phyloP scores from a whole-genome alignment of 192 early-diverging fungal species.

The Entomortierella lignicola region DNA sequence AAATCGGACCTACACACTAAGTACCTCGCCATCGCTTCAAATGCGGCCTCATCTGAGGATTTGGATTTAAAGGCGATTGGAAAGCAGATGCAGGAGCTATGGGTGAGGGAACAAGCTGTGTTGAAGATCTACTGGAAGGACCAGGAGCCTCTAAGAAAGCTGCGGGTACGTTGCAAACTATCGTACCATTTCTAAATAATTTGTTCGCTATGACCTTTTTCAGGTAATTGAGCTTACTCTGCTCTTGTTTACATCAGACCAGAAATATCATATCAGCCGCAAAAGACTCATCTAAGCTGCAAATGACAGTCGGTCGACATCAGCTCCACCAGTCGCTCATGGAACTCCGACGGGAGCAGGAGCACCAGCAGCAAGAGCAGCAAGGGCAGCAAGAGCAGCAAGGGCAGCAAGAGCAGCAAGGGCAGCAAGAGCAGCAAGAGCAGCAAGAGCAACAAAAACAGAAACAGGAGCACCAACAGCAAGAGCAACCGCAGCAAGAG shows the following conservation, averaged over 20 bases:
- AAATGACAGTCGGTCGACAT: slow-evolving; percentile 17
- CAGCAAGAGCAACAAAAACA: not conserved
- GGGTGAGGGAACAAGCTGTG: slow-evolving; percentile 15
- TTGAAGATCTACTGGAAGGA: slow-evolving; percentile 32
- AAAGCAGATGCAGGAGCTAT: slow-evolving; percentile 21
- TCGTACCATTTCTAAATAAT: slow-evolving; percentile 11
- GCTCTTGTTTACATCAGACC: slow-evolving; percentile 9
- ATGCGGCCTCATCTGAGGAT: slow-evolving; percentile 19
- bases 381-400: not conserved
- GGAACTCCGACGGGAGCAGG: slow-evolving; percentile 16
- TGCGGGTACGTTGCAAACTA: slow-evolving; percentile 15
- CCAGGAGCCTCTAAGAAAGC: slow-evolving; percentile 30
- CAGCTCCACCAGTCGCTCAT: slow-evolving; percentile 28
- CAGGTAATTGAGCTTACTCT: not conserved
- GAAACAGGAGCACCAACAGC: slow-evolving; percentile 13
- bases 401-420: no score
- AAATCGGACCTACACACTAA: slow-evolving; percentile 18
- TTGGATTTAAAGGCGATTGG: slow-evolving; percentile 12
- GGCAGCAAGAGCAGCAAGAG: no score
- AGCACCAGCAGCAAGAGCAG: slow-evolving; percentile 12
- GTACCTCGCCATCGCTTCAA: slow-evolving; percentile 16
- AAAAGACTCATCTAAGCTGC: slow-evolving; percentile 29
- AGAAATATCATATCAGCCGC: slow-evolving; percentile 23
- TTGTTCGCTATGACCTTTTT: not conserved
- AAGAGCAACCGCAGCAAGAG: slow-evolving; percentile 5